These are phyloP conservation scores for Astragalus glycyphyllos DNA, from an alignment of 306 rosid species.

Conservation along the genomic window DNA sequence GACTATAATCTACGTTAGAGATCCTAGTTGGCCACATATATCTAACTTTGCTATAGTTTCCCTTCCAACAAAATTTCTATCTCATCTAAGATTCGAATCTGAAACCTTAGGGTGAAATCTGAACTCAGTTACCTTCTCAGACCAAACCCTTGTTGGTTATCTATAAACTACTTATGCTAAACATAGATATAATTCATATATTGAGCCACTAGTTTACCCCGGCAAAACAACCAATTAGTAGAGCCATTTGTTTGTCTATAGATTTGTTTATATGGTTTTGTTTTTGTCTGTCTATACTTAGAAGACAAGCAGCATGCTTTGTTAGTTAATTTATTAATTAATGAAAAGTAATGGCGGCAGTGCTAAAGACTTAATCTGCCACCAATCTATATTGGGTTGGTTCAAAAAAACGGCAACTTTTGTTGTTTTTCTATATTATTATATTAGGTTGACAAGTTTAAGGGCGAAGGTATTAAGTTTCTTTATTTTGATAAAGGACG, in stretches of 20 bases:
- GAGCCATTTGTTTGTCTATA: not conserved
- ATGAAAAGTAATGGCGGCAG: constrained; percentile 34
- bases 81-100: too few species aligned
- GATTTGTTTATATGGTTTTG: too few species aligned
- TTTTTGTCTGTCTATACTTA: constrained; percentile 47
- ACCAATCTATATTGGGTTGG: constrained; percentile 54
- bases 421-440: too few species aligned
- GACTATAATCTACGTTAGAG: too few species aligned
- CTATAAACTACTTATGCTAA: too few species aligned
- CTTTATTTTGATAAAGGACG: not conserved
- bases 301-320: constrained; percentile 59
- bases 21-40: too few species aligned
- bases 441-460: constrained; percentile 14
- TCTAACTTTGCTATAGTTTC: too few species aligned
- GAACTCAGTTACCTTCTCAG: too few species aligned
- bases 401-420: constrained; percentile 48
- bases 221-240: not conserved
- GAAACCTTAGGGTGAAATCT: too few species aligned
- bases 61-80: too few species aligned
- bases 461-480: not conserved
- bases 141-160: too few species aligned
- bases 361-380: constrained; percentile 39
- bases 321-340: constrained; percentile 19
- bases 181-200: too few species aligned
- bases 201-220: not conserved